Percentiles rank a stretch among this genome's conserved stretches.
phyloP scores from a whole-genome alignment of 176 grass and related monocot genomes.

The Musa itinerans region DNA sequence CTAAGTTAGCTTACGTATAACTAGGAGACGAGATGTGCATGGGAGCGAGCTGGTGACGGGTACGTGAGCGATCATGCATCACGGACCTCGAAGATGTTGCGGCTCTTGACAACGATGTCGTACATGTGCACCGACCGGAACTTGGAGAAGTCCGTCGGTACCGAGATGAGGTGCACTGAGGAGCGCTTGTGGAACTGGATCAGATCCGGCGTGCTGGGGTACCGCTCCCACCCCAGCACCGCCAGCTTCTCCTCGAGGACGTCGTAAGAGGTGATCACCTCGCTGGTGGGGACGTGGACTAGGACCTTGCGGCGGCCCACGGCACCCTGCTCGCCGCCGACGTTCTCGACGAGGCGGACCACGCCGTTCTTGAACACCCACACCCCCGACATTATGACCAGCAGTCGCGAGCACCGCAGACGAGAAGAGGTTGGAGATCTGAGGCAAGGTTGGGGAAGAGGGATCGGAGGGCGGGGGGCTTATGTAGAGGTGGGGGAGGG shows the following conservation, averaged over 20 bases:
- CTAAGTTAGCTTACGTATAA: no score
- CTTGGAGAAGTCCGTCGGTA: not conserved
- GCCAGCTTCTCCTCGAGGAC: not conserved
- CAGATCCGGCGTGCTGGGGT: not conserved
- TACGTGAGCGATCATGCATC: not conserved
- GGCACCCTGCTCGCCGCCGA: not conserved
- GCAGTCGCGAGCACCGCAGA: not conserved
- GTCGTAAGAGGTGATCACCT: constrained; percentile 3
- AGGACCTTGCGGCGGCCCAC: not conserved
- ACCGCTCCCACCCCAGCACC: constrained; percentile 3
- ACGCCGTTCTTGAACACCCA: constrained; percentile 6
- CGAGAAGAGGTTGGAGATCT: no score
- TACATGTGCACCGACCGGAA: constrained; percentile 4
- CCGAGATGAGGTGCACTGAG: constrained; percentile 3
- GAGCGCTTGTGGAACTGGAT: constrained; percentile 7
- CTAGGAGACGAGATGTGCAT: no score
- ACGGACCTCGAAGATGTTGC: constrained; percentile 1
- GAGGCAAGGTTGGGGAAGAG: no score
- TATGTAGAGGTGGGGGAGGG: not conserved
- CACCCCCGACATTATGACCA: not conserved
- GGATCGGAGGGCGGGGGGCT: not conserved
- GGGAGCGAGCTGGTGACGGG: no score
- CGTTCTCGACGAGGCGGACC: not conserved
- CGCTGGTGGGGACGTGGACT: not conserved
- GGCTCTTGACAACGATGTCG: constrained; percentile 9